Percentiles rank a stretch among this genome's conserved stretches.
phyloP scores from a whole-genome alignment of 2,329 filamentous ascomycete species.

The Raffaelea albimanens region DNA sequence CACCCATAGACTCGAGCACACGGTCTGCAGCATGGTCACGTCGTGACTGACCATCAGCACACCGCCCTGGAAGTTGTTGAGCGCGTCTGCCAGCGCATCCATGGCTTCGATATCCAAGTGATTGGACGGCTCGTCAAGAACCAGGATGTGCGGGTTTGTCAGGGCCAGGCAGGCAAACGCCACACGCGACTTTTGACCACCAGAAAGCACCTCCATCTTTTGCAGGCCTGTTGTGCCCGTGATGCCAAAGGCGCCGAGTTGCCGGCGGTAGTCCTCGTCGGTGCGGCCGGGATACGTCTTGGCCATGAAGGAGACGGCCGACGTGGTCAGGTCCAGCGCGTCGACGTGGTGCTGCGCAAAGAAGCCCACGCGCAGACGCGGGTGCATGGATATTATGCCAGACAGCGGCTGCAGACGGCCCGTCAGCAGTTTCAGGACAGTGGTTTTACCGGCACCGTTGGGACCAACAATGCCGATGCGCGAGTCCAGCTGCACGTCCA shows the following conservation, averaged over 20 bases:
- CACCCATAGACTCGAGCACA: slow-evolving; percentile 92
- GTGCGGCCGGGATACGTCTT: slow-evolving; percentile 82
- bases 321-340: slow-evolving; percentile 79
- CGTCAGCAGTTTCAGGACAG: slow-evolving; percentile 94
- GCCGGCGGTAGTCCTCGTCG: slow-evolving; percentile 93
- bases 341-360: slow-evolving; percentile 99
- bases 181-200: slow-evolving; percentile 96
- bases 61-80: slow-evolving; percentile 82
- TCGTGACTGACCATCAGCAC: slow-evolving; percentile 99
- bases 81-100: slow-evolving; percentile 81
- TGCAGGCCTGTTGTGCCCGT: slow-evolving; percentile 95
- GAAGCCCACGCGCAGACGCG: slow-evolving; percentile 84
- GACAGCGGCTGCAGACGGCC: slow-evolving; percentile 67
- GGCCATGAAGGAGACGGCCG: slow-evolving; percentile 93
- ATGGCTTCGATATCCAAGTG: slow-evolving; percentile 98
- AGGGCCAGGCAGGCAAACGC: slow-evolving; percentile 94
- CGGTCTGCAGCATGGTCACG: slow-evolving; percentile 95
- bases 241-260: slow-evolving; percentile 80
- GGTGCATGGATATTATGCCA: slow-evolving; percentile 80
- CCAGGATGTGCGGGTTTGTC: slow-evolving; percentile 90
- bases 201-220: slow-evolving; percentile 88
- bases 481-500: slow-evolving; percentile 95
- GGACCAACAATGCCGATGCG: slow-evolving; percentile 98
- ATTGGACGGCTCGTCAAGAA: slow-evolving; percentile 97
- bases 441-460: slow-evolving; percentile 98